Percentiles rank a stretch among this genome's conserved stretches.
Evolutionary conservation across 2,329 filamentous ascomycete species (phyloP).

Genomic region (Chrysoporthe cubensis): DNA sequence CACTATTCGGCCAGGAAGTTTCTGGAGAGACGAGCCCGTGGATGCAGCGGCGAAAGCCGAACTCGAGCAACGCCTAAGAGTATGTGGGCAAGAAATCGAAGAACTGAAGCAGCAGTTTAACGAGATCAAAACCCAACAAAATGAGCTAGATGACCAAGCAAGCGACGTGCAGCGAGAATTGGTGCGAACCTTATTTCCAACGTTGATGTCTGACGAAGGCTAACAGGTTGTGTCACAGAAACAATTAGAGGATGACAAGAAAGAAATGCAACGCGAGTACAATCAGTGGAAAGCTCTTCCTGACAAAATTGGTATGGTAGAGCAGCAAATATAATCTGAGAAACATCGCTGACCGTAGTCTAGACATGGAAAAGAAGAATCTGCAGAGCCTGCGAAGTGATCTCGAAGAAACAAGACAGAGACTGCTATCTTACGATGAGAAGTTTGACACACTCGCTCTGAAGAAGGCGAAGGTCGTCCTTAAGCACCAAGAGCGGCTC

Average conservation of each 20-base stretch:
- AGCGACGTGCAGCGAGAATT: constrained; percentile 43
- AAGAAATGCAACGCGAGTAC: constrained; percentile 65
- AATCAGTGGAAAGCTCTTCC: constrained; percentile 70
- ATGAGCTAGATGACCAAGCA: constrained; percentile 44
- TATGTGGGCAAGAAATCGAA: constrained; percentile 43
- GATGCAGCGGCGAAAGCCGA: constrained; percentile 68
- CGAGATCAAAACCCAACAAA: constrained; percentile 43
- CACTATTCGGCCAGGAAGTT: constrained; percentile 61
- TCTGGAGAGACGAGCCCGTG: constrained; percentile 79
- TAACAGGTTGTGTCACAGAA: constrained; percentile 41
- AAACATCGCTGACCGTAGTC: constrained; percentile 16
- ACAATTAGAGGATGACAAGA: constrained; percentile 65
- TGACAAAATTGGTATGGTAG: constrained; percentile 63
- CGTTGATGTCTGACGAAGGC: not conserved
- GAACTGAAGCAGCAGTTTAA: constrained; percentile 42
- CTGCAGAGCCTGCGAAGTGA: constrained; percentile 42
- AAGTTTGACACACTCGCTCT: constrained; percentile 60
- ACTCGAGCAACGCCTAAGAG: constrained; percentile 57
- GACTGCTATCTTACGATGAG: constrained; percentile 55
- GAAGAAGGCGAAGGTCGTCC: constrained; percentile 57
- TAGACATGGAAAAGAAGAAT: constrained; percentile 42
- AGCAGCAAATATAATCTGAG: not conserved
- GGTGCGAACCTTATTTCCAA: constrained; percentile 39
- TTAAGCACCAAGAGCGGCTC: constrained; percentile 62
- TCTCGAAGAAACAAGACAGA: constrained; percentile 44